Conservation (phyloP, 495 filamentous ascomycete species). For the Aspergillus bridgeri region DNA sequence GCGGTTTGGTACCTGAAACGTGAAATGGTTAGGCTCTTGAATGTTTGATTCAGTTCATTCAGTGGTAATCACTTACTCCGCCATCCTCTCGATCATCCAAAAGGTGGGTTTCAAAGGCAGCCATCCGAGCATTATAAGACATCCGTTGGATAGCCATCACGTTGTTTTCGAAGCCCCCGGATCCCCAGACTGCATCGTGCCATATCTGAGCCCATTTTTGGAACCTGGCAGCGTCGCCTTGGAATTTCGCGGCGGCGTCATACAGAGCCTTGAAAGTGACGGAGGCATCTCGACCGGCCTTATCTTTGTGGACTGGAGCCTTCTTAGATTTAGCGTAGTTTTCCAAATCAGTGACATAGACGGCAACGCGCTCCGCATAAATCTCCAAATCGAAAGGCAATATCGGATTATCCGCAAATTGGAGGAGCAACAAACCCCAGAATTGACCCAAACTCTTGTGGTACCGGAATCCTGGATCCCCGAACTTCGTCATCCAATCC, state of each 20-base stretch:
- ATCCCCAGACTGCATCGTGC: slow-evolving; percentile 62
- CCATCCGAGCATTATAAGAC: slow-evolving; percentile 69
- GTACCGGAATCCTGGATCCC: slow-evolving; percentile 79
- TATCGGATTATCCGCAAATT: slow-evolving; percentile 75
- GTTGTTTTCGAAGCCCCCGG: slow-evolving; percentile 67
- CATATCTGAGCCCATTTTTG: slow-evolving; percentile 68
- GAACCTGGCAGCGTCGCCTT: slow-evolving; percentile 58
- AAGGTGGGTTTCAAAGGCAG: slow-evolving; percentile 76
- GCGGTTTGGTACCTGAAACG: slow-evolving; percentile 69
- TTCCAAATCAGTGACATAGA: slow-evolving; percentile 65
- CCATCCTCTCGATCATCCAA: slow-evolving; percentile 67
- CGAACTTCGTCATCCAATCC: slow-evolving; percentile 75
- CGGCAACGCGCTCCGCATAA: slow-evolving; percentile 61
- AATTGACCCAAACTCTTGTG: slow-evolving; percentile 78
- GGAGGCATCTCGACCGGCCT: slow-evolving; percentile 14
- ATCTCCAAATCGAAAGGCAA: slow-evolving; percentile 79
- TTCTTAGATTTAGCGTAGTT: slow-evolving; percentile 57
- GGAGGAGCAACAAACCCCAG: slow-evolving; percentile 77
- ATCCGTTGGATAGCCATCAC: slow-evolving; percentile 59
- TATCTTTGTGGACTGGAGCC: slow-evolving; percentile 30
- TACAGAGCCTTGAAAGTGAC: slow-evolving; percentile 58
- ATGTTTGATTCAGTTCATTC: not conserved
- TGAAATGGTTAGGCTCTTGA: slow-evolving; percentile 10
- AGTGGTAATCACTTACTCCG: slow-evolving; percentile 58
- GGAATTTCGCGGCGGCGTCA: slow-evolving; percentile 58